Evolutionary conservation across 2,329 filamentous ascomycete species (phyloP), one percentile per base, ranked within the genome.

Genomic region (Colletotrichum sansevieriae): DNA sequence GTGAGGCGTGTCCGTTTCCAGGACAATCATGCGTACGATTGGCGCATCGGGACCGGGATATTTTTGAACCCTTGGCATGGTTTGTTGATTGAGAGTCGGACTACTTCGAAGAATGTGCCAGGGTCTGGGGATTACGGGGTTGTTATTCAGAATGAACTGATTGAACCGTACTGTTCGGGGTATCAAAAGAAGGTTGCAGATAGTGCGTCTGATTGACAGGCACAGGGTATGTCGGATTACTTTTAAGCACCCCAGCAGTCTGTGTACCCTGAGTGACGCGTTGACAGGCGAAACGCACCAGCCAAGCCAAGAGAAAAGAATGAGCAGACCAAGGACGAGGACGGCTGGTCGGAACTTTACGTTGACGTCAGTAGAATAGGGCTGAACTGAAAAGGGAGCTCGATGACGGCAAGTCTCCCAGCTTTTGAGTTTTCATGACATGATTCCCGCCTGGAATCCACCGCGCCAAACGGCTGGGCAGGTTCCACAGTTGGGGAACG

Each of bases 1-100:
- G 70, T 88, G 83, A 29, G 85, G 82, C 63, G 83, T 79, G 72
- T 90, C 87, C 0, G 87, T 89, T 75, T 90, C 87, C 8, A 90
- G 81, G 66, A 90, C 85, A 62, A 89, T 78, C 71, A 84, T 76
- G 11, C 76, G 78, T 12, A 83, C 72, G 4, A 70, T 3, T 18
- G 62, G 55, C 15, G 66, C 49, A 7, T 56, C 29, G 9, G 70
- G 70, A 18, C 54, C 62, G 10, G 66, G 66, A 22, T 69, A 66
- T 3, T 66, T 69, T 20, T 61, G 59, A 29, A 46, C 44, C 5
- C 58, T 44, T 12, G 22, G n/a, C 62, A 69, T 55, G 22, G 10
- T 54, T n/a, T 15, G n/a, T 20, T 20, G 13, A 29, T 7, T 33
- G 49, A 6, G 37, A 18, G 18, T 37, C 12, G 52, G 8, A 20